These are phyloP conservation scores for Closterium sp. DNA, from an alignment of 139 green algal genomes.

Conservation along the genomic window DNA sequence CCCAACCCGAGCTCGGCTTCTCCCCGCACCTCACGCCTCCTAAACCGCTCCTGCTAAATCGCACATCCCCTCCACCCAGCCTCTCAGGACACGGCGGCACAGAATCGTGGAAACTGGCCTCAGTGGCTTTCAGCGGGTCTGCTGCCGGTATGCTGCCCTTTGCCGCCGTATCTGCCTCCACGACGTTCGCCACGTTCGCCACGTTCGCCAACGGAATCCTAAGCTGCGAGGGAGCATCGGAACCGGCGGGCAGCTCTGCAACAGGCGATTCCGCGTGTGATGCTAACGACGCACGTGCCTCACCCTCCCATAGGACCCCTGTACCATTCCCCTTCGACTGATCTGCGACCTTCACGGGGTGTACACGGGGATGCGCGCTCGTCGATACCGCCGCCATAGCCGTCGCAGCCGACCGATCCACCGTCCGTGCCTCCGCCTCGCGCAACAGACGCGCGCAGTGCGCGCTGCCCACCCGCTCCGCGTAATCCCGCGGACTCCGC, in stretches of 20 bases:
- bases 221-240: not conserved
- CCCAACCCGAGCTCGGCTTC: not conserved
- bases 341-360: too few species aligned
- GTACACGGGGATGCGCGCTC: too few species aligned
- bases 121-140: not conserved
- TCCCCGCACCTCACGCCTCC: not conserved
- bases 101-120: not conserved
- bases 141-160: too few species aligned
- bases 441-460: not conserved
- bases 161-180: not conserved
- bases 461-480: conserved; percentile 6
- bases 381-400: too few species aligned
- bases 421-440: not conserved
- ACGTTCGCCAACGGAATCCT: too few species aligned
- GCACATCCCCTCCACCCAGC: not conserved
- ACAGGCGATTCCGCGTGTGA: too few species aligned
- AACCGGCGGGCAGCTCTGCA: not conserved
- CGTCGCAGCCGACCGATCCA: not conserved
- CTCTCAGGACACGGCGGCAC: not conserved
- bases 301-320: too few species aligned
- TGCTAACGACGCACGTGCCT: not conserved
- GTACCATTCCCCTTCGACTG: too few species aligned
- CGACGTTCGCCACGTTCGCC: too few species aligned
- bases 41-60: not conserved
- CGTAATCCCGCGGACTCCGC: not conserved